Percentiles rank a stretch among this genome's conserved stretches.
Evolutionary conservation across 2,329 filamentous ascomycete genomes (phyloP).

Genomic region (Cladophialophora immunda): DNA sequence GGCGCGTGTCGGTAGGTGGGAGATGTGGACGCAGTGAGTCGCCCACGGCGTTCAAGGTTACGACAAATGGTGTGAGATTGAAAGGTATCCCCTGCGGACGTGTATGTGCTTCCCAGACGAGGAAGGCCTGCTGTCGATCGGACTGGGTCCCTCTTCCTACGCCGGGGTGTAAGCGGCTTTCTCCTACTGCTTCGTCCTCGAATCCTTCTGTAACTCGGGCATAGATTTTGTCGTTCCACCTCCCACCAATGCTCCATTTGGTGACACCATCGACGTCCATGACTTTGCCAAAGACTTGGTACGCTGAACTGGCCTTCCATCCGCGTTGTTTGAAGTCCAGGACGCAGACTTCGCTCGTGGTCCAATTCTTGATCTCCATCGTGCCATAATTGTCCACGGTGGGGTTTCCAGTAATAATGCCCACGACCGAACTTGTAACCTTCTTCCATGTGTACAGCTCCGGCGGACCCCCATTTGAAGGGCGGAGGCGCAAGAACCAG

Average conservation of each 20-base stretch:
- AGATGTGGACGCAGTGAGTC: slow-evolving; percentile 80
- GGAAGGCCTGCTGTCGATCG: slow-evolving; percentile 72
- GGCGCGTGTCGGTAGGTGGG: slow-evolving; percentile 91
- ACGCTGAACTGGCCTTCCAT: slow-evolving; percentile 93
- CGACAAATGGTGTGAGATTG: slow-evolving; percentile 94
- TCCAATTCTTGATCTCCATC: slow-evolving; percentile 98
- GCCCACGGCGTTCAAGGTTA: slow-evolving; percentile 91
- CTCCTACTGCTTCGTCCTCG: slow-evolving; percentile 73
- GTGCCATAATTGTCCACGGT: slow-evolving; percentile 97
- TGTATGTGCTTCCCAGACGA: slow-evolving; percentile 90
- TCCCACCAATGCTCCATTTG: slow-evolving; percentile 87
- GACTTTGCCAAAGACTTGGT: slow-evolving; percentile 86
- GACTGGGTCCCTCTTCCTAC: slow-evolving; percentile 43
- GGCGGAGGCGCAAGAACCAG: slow-evolving; percentile 90
- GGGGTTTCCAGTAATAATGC: slow-evolving; percentile 96
- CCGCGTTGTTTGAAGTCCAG: slow-evolving; percentile 95
- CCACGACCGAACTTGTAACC: slow-evolving; percentile 95
- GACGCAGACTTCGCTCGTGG: slow-evolving; percentile 86
- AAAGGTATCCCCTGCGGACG: slow-evolving; percentile 89
- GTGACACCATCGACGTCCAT: slow-evolving; percentile 80
- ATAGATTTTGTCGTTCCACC: slow-evolving; percentile 98
- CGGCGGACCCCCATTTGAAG: slow-evolving; percentile 75
- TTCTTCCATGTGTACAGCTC: slow-evolving; percentile 99
- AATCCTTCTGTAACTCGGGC: slow-evolving; percentile 91
- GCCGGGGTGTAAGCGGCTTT: slow-evolving; percentile 63